Conservation (phyloP, 192 early-diverging fungal species). For the Obelidium mucronatum region DNA sequence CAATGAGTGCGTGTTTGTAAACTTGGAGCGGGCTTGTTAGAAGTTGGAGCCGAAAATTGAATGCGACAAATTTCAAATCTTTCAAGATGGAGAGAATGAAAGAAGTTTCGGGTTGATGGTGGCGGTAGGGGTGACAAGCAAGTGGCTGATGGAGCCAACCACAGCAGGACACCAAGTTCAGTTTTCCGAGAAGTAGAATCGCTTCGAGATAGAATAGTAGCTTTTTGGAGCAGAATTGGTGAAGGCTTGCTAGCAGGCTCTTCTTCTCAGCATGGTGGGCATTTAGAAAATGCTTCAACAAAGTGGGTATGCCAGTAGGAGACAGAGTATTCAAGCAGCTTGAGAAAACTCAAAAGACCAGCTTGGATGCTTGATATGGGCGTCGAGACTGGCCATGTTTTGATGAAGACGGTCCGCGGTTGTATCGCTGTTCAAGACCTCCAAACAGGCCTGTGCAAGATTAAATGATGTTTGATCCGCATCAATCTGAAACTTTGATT, state of each 20-base stretch:
- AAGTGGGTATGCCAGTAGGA: constrained; percentile 15
- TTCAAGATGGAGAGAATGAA: background rate
- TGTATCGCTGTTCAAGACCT: background rate
- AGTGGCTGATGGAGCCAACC: no score
- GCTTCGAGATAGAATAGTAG: no score
- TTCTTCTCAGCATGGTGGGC: no score
- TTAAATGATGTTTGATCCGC: background rate
- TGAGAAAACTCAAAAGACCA: background rate
- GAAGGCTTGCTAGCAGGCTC: no score
- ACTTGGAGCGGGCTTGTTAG: constrained; percentile 10
- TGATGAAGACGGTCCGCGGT: background rate
- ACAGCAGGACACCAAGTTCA: no score
- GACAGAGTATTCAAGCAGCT: background rate
- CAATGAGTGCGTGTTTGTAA: background rate
- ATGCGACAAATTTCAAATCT: background rate
- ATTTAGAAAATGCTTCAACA: background rate
- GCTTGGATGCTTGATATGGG: background rate
- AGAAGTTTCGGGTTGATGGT: no score
- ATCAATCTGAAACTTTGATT: background rate
- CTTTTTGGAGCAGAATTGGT: no score
- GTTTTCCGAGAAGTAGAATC: no score
- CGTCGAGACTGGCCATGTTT: background rate
- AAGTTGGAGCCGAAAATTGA: constrained; percentile 4
- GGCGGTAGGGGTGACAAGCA: no score
- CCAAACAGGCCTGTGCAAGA: background rate